These are phyloP conservation scores for Jamesozyma piceae DNA, from an alignment of 805 yeast species.

Conservation along the genomic window DNA sequence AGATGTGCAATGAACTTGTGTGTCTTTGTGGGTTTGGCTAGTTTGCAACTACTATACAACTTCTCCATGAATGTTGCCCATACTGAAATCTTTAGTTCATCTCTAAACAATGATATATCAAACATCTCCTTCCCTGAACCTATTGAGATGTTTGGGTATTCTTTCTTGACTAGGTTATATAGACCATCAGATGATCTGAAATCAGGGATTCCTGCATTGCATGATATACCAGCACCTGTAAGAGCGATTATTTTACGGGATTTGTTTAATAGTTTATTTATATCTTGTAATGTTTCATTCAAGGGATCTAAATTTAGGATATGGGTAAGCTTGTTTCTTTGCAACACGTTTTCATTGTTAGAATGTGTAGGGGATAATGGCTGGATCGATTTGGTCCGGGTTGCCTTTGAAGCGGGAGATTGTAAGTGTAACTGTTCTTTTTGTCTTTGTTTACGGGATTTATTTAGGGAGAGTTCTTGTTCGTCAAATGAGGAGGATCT, in stretches of 20 bases:
- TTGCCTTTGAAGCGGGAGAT: not conserved
- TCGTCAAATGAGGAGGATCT: slow-evolving; percentile 12
- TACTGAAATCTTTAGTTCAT: slow-evolving; percentile 52
- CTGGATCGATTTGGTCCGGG: slow-evolving; percentile 1
- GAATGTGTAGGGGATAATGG: not conserved
- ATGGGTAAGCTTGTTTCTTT: slow-evolving; percentile 13
- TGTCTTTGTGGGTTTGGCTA: slow-evolving; percentile 75
- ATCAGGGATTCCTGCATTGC: slow-evolving; percentile 96
- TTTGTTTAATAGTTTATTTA: slow-evolving; percentile 22
- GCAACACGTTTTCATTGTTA: not conserved
- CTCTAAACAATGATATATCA: slow-evolving; percentile 73
- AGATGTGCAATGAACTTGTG: slow-evolving; percentile 61
- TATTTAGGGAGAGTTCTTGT: slow-evolving; percentile 5
- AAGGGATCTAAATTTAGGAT: slow-evolving; percentile 10
- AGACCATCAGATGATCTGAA: slow-evolving; percentile 79
- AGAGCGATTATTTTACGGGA: slow-evolving; percentile 50
- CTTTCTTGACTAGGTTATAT: slow-evolving; percentile 60
- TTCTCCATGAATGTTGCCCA: slow-evolving; percentile 87
- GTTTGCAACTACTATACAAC: slow-evolving; percentile 50
- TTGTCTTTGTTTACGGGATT: slow-evolving; percentile 3
- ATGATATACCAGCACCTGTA: slow-evolving; percentile 95
- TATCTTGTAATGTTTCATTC: slow-evolving; percentile 15
- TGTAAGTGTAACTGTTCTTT: not conserved
- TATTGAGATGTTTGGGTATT: slow-evolving; percentile 46
- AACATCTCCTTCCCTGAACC: slow-evolving; percentile 85